Evolutionary conservation across 441 rosid genomes (phyloP).

Genomic region (Populus hybrid): DNA sequence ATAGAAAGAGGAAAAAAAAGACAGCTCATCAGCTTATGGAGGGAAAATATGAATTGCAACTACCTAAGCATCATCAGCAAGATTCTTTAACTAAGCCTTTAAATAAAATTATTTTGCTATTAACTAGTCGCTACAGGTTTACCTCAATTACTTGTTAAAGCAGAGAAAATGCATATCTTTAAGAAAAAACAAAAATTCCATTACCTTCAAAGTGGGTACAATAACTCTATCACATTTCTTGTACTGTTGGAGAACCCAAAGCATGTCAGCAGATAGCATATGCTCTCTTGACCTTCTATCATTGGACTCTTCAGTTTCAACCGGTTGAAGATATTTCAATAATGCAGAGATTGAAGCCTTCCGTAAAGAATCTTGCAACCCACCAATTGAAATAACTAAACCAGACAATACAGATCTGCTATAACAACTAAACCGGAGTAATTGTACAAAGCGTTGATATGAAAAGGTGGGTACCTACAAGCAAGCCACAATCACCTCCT

Average conservation of each 20-base stretch:
- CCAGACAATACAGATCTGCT: constrained; percentile 77
- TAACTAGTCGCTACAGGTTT: background rate
- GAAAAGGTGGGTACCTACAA: constrained; percentile 82
- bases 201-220: constrained; percentile 87
- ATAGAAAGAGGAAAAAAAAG: background rate
- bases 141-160: background rate
- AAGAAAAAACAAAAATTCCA: background rate
- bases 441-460: constrained; percentile 73
- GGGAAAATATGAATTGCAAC: background rate
- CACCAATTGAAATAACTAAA: constrained; percentile 86
- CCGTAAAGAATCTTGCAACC: constrained; percentile 86
- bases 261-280: constrained; percentile 55
- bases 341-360: constrained; percentile 72
- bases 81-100: background rate
- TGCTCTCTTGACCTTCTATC: constrained; percentile 46
- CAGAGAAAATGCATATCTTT: background rate
- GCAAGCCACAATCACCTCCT: constrained; percentile 25
- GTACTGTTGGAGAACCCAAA: constrained; percentile 80
- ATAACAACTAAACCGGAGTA: constrained; percentile 61
- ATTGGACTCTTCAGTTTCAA: constrained; percentile 38
- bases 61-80: background rate
- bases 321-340: constrained; percentile 62
- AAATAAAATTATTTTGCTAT: background rate
- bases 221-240: constrained; percentile 79
- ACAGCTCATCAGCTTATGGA: background rate